Base-by-base conservation (phyloP, 108 stramenopile species). In the Fragilariopsis cylindrus region DNA sequence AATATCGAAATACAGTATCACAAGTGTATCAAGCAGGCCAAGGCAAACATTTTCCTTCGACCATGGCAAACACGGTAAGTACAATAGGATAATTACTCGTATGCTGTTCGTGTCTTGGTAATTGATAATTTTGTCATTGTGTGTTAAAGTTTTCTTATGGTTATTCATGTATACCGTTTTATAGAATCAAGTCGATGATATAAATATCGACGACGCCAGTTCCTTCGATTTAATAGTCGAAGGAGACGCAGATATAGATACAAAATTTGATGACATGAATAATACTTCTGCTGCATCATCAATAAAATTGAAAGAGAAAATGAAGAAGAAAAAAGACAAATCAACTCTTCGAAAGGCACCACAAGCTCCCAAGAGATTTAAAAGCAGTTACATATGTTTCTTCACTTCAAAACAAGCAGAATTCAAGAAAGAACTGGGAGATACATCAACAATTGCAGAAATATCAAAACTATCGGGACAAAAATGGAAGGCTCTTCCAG, bases 341-440 rank as follows among this genome's bases (percentile, higher is more conserved):
- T 16, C 73, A 9, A 70, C 58, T 16, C 55, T 85, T 15, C 52
- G 84, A 42, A 86, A 83, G 64, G 77, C 80, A 1, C 82, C 82
- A 12, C 82, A 83, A 50, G 85, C 87, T 53, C 87, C 87, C 12
- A 88, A 88, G 55, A 45, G 87, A n/a, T 88, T 88, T 76, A 83
- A 84, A 60, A 77, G 76, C 15, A 84, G 82, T 55, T 88, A 88
- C 64, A 88, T 88, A 48, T 84, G 65, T 56, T 88, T 88, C 75
- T 88, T 85, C 69, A 85, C 75, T 63, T 75, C 84, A 9, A 81
- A 84, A 55, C 79, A 80, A 70, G 50, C 66, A 9, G 80, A 84
- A 64, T 85, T 88, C 77, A 84, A 84, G 69, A 60, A 88, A 56
- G 74, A 72, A 19, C 80, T 88, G 42, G 87, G 84, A 5, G 82